A percentile compares a stretch with the other conserved stretches of the same genome.
phyloP scores from a whole-genome alignment of 2,329 filamentous ascomycete species.

The Fusarium bactridioides region DNA sequence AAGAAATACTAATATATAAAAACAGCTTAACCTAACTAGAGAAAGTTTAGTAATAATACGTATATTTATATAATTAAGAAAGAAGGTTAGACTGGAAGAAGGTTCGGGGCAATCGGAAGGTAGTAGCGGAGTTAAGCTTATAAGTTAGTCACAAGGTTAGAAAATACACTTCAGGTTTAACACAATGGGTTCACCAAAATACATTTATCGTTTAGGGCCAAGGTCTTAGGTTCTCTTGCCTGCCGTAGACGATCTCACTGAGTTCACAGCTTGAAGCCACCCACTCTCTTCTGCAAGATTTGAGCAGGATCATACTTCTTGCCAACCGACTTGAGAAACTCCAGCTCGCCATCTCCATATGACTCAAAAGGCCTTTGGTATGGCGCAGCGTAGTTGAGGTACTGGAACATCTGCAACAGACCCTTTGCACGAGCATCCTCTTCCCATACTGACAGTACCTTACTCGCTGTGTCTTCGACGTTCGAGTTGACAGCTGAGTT shows the following conservation, averaged over 20 bases:
- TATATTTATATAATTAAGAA: too few species aligned
- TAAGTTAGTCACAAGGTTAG: too few species aligned
- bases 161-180: too few species aligned
- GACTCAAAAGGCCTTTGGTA: background rate
- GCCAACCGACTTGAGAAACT: background rate
- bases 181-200: too few species aligned
- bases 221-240: background rate
- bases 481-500: background rate
- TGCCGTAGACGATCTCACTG: fast-evolving
- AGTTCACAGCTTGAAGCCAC: background rate
- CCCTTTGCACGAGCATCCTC: background rate
- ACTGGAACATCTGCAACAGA: background rate
- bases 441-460: background rate
- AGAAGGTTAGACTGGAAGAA: too few species aligned
- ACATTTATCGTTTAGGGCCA: background rate
- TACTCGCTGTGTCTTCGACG: fast-evolving
- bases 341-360: background rate
- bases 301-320: constrained; percentile 1
- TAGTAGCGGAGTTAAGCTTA: too few species aligned
- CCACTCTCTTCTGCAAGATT: background rate
- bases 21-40: too few species aligned
- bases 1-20: too few species aligned
- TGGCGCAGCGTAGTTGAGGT: background rate
- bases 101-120: too few species aligned
- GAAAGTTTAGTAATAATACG: too few species aligned